Percentiles rank a stretch among this genome's conserved stretches.
Evolutionary conservation across 2,329 filamentous ascomycete genomes (phyloP).

Genomic region (Phyllachora maydis): DNA sequence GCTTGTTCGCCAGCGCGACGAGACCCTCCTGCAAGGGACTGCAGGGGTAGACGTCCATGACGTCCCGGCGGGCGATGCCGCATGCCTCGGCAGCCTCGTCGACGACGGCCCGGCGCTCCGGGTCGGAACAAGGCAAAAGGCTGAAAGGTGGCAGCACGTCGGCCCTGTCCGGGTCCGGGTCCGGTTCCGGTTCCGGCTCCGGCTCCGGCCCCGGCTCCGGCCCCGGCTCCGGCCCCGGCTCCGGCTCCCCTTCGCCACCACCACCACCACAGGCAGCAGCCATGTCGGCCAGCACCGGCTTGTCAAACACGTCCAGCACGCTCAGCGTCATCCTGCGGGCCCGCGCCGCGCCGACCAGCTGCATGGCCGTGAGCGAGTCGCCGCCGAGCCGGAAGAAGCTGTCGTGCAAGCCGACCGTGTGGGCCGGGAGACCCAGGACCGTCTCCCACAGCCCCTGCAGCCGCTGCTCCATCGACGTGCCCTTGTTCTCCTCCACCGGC

Average conservation of each 20-base stretch:
- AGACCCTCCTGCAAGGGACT: constrained; percentile 18
- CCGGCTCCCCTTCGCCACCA: no score
- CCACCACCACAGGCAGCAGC: constrained; percentile 2
- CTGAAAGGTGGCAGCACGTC: constrained; percentile 3
- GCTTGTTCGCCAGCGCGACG: constrained; percentile 13
- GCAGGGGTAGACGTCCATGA: constrained; percentile 17
- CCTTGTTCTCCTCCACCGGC: neutral
- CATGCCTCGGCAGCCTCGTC: constrained; percentile 4
- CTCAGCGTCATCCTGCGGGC: constrained; percentile 4
- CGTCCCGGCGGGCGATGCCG: constrained; percentile 1
- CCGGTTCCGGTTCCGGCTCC: no score
- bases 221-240: constrained; percentile 2
- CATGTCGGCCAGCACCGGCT: constrained; percentile 5
- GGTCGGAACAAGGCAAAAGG: constrained; percentile 1
- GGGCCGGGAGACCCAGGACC: constrained; percentile 1
- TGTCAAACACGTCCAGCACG: constrained; percentile 7
- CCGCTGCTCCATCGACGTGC: constrained; percentile 2
- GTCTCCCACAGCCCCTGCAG: constrained; percentile 2
- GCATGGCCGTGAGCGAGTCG: constrained; percentile 10
- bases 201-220: constrained; percentile 2
- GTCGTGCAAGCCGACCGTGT: constrained; percentile 3
- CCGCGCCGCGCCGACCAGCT: constrained; percentile 5
- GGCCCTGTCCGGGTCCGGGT: neutral
- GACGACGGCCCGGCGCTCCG: constrained; percentile 2
- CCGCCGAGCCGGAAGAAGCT: constrained; percentile 11